phyloP scores from a whole-genome alignment of 1,284 basidiomycete genomes.

The Meripilus lineatus region DNA sequence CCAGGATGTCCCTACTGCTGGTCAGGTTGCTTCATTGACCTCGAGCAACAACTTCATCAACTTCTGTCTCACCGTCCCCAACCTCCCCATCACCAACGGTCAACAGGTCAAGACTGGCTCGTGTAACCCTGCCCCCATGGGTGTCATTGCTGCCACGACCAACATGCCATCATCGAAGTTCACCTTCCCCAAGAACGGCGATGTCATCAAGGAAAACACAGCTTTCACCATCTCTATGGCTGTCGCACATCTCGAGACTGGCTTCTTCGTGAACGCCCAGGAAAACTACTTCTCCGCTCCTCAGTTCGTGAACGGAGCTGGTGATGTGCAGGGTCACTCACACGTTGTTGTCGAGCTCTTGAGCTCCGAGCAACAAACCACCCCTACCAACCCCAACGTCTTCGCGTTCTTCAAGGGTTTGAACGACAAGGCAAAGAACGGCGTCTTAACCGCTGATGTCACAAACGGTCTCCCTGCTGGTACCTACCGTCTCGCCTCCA shows the following conservation, averaged over 20 bases:
- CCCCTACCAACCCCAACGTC: conserved; percentile 47
- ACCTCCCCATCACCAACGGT: conserved; percentile 26
- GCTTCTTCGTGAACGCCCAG: conserved; percentile 50
- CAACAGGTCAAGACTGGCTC: conserved; percentile 25
- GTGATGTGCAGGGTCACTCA: conserved; percentile 50
- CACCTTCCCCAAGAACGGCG: conserved; percentile 38
- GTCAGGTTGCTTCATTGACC: conserved; percentile 43
- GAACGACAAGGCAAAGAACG: conserved; percentile 41
- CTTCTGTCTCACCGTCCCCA: conserved; percentile 42
- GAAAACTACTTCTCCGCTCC: conserved; percentile 55
- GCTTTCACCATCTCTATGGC: conserved; percentile 48
- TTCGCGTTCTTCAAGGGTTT: conserved; percentile 74
- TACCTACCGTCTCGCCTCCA: conserved; percentile 49
- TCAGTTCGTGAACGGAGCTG: conserved; percentile 49
- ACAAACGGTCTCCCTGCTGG: conserved; percentile 56
- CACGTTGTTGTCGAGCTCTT: conserved; percentile 65
- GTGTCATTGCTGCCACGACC: conserved; percentile 35
- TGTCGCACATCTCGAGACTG: conserved; percentile 42
- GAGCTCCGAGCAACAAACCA: conserved; percentile 45
- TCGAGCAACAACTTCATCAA: conserved; percentile 57
- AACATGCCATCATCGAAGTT: conserved; percentile 52
- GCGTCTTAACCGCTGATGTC: conserved; percentile 51
- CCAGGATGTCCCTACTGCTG: conserved; percentile 36
- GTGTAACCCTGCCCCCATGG: conserved; percentile 35
- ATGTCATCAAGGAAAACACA: conserved; percentile 35